Conservation (phyloP, 371 early-diverging fungal genomes). For the Rhizopus sp. region DNA sequence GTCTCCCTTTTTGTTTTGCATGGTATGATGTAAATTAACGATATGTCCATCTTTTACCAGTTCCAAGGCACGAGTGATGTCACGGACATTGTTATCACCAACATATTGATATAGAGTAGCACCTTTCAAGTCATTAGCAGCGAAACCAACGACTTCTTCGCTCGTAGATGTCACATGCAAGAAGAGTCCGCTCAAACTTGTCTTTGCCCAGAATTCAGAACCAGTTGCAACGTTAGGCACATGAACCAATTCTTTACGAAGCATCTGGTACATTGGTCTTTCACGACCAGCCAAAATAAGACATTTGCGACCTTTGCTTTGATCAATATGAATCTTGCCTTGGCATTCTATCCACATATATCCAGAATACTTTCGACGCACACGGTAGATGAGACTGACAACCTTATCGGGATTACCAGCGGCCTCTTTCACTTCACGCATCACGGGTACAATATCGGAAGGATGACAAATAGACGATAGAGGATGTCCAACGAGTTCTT, state of each 20-base stretch:
- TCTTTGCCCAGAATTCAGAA: slow-evolving; percentile 57
- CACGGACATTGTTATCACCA: slow-evolving; percentile 47
- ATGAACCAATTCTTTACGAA: slow-evolving; percentile 31
- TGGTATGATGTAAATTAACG: slow-evolving; percentile 38
- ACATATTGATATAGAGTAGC: slow-evolving; percentile 55
- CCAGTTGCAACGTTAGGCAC: slow-evolving; percentile 17
- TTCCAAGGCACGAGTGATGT: slow-evolving; percentile 45
- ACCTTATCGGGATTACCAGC: slow-evolving; percentile 27
- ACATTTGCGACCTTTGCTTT: slow-evolving; percentile 63
- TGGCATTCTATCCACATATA: slow-evolving; percentile 67
- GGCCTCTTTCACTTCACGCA: slow-evolving; percentile 63
- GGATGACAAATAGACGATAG: slow-evolving; percentile 65
- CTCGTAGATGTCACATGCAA: slow-evolving; percentile 48
- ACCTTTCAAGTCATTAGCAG: slow-evolving; percentile 45
- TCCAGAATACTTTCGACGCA: slow-evolving; percentile 52
- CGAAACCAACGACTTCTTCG: slow-evolving; percentile 40
- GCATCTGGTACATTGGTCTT: slow-evolving; percentile 41
- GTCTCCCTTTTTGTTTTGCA: slow-evolving; percentile 50
- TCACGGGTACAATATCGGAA: slow-evolving; percentile 61
- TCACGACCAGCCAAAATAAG: slow-evolving; percentile 64
- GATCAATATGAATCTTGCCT: slow-evolving; percentile 59
- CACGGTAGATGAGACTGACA: slow-evolving; percentile 60
- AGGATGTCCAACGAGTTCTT: slow-evolving; percentile 59
- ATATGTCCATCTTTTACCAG: slow-evolving; percentile 43
- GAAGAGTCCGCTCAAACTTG: slow-evolving; percentile 56